Evolutionary conservation across 2,329 filamentous ascomycete species (phyloP), one percentile per base, ranked within the genome.

Genomic region (Exserohilum turcica): DNA sequence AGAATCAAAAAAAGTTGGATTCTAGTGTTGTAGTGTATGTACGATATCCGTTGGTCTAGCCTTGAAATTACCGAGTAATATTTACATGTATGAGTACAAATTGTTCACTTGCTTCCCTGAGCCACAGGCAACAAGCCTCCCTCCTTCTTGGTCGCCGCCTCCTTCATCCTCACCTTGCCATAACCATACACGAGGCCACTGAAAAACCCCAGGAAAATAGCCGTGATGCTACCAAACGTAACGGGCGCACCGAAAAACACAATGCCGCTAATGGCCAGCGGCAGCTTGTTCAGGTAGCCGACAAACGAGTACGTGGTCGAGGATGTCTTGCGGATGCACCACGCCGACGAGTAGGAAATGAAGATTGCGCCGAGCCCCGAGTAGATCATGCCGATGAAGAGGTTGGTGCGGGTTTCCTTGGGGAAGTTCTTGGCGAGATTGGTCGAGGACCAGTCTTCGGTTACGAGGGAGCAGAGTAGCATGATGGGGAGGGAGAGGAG

Each of bases 221-320:
- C 94, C 16, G 91, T 91, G 7, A 96, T 90, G 71, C 91, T 94
- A 65, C 91, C 91, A 57, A 97, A 84, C 0, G 94, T 97, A 65
- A 96, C 89, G 0, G 94, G 92, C 0, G 92, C 92, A 57, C 93
- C 85, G 78, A 99, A 99, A 83, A 99, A 97, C 67, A 97, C 78
- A 37, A 99, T 84, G 19, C 94, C 94, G 59, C 89, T 93, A 62
- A 99, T 76, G 46, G 94, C 94, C 65, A 99, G 92, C 35, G 94
- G 94, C 28, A 99, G 86, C 82, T 99, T 99, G 84, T 99, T 99
- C 68, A 97, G 83, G n/a, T 93, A 91, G 58, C 94, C 94, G 49
- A 97, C 94, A 92, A 99, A 97, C 21, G 91, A 95, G 81, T 97
- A 99, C 1, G 94, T 97, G 6, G 94, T 97, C 15, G 92, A 97